phyloP scores from a whole-genome alignment of 2,329 filamentous ascomycete genomes.

The Diplocarpon mali region DNA sequence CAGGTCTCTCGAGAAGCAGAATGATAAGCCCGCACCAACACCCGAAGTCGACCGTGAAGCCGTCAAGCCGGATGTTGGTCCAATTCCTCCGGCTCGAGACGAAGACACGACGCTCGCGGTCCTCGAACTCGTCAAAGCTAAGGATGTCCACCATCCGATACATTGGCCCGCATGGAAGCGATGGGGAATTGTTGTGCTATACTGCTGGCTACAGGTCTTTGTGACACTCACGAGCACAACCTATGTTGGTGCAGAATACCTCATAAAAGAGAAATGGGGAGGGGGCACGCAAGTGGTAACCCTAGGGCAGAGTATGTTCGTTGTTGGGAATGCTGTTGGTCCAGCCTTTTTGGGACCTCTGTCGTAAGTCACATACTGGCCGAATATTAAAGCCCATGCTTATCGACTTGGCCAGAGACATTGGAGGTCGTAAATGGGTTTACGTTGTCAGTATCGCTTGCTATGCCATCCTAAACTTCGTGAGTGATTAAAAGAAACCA shows the following conservation, averaged over 20 bases:
- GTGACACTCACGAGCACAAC: slow-evolving; percentile 31
- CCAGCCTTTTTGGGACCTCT: slow-evolving; percentile 32
- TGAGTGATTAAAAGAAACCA: slow-evolving; percentile 26
- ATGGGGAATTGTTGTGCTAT: slow-evolving; percentile 17
- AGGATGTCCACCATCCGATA: slow-evolving; percentile 23
- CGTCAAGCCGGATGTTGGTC: slow-evolving; percentile 2
- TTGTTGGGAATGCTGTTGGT: slow-evolving; percentile 32
- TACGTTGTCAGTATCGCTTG: slow-evolving; percentile 36
- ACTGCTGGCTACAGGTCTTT: slow-evolving; percentile 28
- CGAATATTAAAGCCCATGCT: not conserved
- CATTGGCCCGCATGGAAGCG: slow-evolving; percentile 22
- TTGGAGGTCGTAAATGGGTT: slow-evolving; percentile 34
- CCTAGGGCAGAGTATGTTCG: slow-evolving; percentile 33
- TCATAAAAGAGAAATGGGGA: slow-evolving; percentile 30
- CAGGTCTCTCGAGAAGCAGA: slow-evolving; percentile 3
- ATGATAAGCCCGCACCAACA: not conserved
- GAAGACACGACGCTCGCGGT: slow-evolving; percentile 15
- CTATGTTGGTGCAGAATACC: slow-evolving; percentile 30
- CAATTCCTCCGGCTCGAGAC: slow-evolving; percentile 4
- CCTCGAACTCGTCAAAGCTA: slow-evolving; percentile 19
- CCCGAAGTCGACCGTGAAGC: slow-evolving; percentile 8
- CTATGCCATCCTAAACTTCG: slow-evolving; percentile 38
- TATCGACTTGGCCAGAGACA: slow-evolving; percentile 25
- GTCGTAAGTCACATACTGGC: slow-evolving; percentile 25
- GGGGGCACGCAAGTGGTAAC: slow-evolving; percentile 29